These are phyloP conservation scores for Melanogaster broomeanus DNA, from an alignment of 768 basidiomycete species.

Conservation along the genomic window DNA sequence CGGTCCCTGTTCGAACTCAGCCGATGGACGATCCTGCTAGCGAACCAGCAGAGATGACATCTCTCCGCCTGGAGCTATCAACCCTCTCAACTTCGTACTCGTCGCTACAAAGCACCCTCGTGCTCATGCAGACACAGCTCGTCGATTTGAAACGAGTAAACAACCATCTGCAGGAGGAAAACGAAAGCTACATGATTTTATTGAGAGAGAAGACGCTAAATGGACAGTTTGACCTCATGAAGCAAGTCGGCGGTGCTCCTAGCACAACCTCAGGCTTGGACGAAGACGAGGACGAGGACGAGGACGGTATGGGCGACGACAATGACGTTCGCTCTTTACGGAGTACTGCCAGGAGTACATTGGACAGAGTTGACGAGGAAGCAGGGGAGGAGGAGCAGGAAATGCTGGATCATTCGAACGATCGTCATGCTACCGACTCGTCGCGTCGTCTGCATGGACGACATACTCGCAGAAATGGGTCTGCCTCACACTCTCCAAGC, in stretches of 20 bases:
- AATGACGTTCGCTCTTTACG: constrained; percentile 57
- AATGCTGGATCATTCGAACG: constrained; percentile 40
- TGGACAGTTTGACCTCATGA: constrained; percentile 81
- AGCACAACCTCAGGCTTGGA: constrained; percentile 41
- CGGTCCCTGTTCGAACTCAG: constrained; percentile 36
- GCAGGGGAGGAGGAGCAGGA: constrained; percentile 42
- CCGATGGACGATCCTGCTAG: constrained; percentile 64
- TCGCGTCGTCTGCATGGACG: constrained; percentile 43
- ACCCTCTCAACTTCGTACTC: constrained; percentile 84
- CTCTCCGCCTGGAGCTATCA: constrained; percentile 79
- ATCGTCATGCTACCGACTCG: constrained; percentile 39
- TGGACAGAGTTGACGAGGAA: constrained; percentile 66
- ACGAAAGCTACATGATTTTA: constrained; percentile 95
- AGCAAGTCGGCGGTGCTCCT: constrained; percentile 58
- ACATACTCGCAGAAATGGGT: constrained; percentile 55
- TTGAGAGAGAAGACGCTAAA: constrained; percentile 88
- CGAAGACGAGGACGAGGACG: constrained; percentile 33
- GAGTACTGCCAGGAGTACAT: constrained; percentile 55
- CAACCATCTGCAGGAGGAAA: constrained; percentile 88
- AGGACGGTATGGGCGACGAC: constrained; percentile 32
- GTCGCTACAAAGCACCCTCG: constrained; percentile 80
- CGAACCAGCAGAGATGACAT: constrained; percentile 87
- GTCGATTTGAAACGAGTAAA: constrained; percentile 88
- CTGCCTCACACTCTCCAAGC: constrained; percentile 48
- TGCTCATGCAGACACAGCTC: constrained; percentile 83